Evolutionary conservation across 257 asterid species (phyloP).

Genomic region (Ligustrum vulgare): DNA sequence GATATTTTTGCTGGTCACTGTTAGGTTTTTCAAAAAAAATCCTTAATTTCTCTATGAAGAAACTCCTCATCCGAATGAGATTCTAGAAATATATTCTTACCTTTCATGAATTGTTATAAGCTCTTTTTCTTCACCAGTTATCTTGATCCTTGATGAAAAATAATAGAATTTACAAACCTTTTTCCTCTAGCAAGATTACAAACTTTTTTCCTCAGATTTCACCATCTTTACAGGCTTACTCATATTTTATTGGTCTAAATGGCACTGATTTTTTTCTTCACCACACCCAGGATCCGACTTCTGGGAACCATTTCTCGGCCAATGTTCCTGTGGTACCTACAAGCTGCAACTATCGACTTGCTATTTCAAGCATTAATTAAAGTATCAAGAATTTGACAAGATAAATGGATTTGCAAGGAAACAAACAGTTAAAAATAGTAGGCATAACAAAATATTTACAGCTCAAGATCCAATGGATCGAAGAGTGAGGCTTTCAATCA

Average conservation of each 20-base stretch:
- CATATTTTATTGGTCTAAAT: constrained; percentile 34
- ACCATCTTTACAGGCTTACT: constrained; percentile 23
- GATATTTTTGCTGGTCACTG: neutral
- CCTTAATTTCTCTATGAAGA: neutral
- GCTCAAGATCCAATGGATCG: constrained; percentile 81
- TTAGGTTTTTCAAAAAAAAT: neutral
- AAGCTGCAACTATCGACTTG: neutral
- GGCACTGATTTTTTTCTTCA: constrained; percentile 39
- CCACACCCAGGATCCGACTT: constrained; percentile 29
- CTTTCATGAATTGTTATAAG: neutral
- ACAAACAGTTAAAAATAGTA: constrained; percentile 41
- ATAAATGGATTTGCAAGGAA: constrained; percentile 9
- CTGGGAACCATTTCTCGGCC: constrained; percentile 26
- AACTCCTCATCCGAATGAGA: neutral
- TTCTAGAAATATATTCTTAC: neutral
- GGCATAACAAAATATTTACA: constrained; percentile 80
- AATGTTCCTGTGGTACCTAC: constrained; percentile 22
- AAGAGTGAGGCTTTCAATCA: constrained; percentile 76
- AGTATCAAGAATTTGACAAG: neutral
- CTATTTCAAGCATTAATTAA: constrained; percentile 12
- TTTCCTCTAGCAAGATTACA: constrained; percentile 38
- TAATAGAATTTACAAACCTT: constrained; percentile 30
- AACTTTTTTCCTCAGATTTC: constrained; percentile 36
- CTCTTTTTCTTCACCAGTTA: neutral
- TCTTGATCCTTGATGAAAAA: neutral